A percentile compares a stretch with the other conserved stretches of the same genome.
These are phyloP conservation scores for Schizochytrium sp. DNA, from an alignment of 108 stramenopile genomes.

Conservation along the genomic window DNA sequence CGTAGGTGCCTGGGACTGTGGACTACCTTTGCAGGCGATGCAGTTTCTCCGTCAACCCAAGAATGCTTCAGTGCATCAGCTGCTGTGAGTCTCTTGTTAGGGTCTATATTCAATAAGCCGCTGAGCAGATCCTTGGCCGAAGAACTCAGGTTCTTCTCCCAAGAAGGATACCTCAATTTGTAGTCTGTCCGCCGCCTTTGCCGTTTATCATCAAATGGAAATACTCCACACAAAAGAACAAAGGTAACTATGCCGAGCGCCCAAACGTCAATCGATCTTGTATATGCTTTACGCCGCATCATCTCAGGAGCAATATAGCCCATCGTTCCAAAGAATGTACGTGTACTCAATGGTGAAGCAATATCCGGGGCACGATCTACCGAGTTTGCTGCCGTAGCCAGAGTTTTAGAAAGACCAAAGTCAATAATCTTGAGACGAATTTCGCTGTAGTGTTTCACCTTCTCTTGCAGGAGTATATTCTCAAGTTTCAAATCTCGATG, in stretches of 20 bases:
- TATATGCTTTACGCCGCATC: conserved; percentile 56
- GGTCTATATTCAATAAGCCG: neutral
- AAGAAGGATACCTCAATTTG: neutral
- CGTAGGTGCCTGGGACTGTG: conserved; percentile 23
- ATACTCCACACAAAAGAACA: conserved; percentile 75
- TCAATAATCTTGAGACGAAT: conserved; percentile 56
- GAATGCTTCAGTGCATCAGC: conserved; percentile 31
- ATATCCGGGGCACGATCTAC: neutral
- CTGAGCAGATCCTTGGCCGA: conserved; percentile 23
- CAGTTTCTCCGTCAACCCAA: conserved; percentile 32
- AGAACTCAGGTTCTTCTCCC: conserved; percentile 28
- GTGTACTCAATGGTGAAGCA: neutral
- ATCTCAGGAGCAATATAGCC: conserved; percentile 59
- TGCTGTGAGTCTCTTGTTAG: neutral
- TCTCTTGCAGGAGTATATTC: conserved; percentile 60
- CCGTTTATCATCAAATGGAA: conserved; percentile 71
- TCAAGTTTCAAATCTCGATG: conserved; percentile 70
- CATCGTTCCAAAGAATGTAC: conserved; percentile 54
- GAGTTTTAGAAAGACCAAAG: conserved; percentile 27
- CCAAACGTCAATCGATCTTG: conserved; percentile 74
- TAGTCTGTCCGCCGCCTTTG: conserved; percentile 56
- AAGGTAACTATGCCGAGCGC: conserved; percentile 78
- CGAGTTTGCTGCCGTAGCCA: neutral
- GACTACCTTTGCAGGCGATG: neutral
- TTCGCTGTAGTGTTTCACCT: conserved; percentile 24